phyloP scores from a whole-genome alignment of 768 basidiomycete genomes.

The Leccinum subgranulosum region DNA sequence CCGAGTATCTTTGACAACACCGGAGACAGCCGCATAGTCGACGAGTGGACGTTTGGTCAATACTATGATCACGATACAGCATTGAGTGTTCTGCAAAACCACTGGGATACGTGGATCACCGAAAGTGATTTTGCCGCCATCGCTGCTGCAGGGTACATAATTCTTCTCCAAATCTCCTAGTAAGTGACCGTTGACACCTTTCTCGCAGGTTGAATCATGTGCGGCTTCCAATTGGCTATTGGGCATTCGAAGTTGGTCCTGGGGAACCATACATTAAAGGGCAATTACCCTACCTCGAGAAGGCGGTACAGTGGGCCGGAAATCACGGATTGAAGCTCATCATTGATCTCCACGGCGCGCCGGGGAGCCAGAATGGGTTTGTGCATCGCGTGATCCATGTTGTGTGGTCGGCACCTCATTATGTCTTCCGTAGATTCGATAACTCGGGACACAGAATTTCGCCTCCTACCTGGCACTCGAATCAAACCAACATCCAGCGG shows the following conservation, averaged over 20 bases:
- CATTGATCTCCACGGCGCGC: constrained; percentile 75
- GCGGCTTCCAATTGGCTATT: constrained; percentile 84
- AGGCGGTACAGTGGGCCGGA: constrained; percentile 69
- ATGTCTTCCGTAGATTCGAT: constrained; percentile 53
- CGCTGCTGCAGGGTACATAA: constrained; percentile 63
- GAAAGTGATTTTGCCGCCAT: constrained; percentile 76
- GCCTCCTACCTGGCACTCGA: constrained; percentile 68
- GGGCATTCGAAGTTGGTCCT: constrained; percentile 77
- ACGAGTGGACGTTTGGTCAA: constrained; percentile 78
- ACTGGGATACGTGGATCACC: constrained; percentile 85
- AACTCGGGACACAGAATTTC: constrained; percentile 70
- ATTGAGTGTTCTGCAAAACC: constrained; percentile 48
- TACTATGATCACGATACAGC: constrained; percentile 54
- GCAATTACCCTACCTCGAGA: constrained; percentile 64
- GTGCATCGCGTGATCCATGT: constrained; percentile 12
- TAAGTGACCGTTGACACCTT: constrained; percentile 7
- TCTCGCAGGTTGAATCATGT: constrained; percentile 70
- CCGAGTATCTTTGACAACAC: constrained; percentile 67
- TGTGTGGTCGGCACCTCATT: constrained; percentile 1
- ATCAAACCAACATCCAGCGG: constrained; percentile 61
- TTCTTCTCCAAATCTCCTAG: neutral
- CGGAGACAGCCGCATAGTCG: constrained; percentile 53
- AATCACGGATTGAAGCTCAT: constrained; percentile 75
- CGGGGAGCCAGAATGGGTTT: constrained; percentile 83
- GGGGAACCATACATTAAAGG: constrained; percentile 81